phyloP scores from a whole-genome alignment of 2,329 filamentous ascomycete species.

The Neofusicoccum cordaticola region DNA sequence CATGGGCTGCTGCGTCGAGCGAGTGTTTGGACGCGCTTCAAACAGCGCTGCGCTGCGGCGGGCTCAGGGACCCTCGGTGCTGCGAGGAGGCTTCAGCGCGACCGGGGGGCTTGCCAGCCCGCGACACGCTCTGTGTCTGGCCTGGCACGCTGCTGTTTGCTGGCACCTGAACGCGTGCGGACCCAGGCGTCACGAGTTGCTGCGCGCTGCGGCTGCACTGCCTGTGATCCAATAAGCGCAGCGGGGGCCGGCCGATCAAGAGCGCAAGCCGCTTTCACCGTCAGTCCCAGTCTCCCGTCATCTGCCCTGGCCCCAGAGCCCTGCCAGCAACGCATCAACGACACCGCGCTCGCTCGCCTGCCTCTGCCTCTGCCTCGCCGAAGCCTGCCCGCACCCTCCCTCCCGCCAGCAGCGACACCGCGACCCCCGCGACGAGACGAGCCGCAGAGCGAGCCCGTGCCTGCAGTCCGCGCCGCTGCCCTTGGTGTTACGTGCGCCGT shows the following conservation, averaged over 20 bases:
- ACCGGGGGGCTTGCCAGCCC: neutral
- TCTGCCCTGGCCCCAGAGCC: conserved; percentile 3
- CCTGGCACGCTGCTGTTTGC: conserved; percentile 3
- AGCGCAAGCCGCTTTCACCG: conserved; percentile 13
- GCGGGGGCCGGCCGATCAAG: neutral
- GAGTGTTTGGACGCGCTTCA: neutral
- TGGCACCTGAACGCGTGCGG: neutral
- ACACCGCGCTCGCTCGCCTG: neutral
- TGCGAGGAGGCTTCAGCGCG: neutral
- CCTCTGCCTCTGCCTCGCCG: neutral
- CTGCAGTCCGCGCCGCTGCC: conserved; percentile 1
- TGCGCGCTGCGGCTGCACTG: neutral
- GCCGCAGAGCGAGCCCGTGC: conserved; percentile 6
- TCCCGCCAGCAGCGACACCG: neutral
- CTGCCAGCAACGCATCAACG: neutral
- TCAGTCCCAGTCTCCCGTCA: conserved; percentile 5
- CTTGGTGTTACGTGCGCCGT: conserved; percentile 15
- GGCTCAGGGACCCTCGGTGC: neutral
- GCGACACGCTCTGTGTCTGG: neutral
- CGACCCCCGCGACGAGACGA: conserved; percentile 3
- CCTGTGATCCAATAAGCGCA: neutral
- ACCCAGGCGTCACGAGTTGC: conserved; percentile 9
- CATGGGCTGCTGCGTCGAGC: neutral
- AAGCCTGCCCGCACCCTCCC: neutral
- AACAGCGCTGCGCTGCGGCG: neutral